Percentiles rank a stretch among this genome's conserved stretches.
phyloP scores from a whole-genome alignment of 495 filamentous ascomycete genomes.

The Chaetomium fimeti region DNA sequence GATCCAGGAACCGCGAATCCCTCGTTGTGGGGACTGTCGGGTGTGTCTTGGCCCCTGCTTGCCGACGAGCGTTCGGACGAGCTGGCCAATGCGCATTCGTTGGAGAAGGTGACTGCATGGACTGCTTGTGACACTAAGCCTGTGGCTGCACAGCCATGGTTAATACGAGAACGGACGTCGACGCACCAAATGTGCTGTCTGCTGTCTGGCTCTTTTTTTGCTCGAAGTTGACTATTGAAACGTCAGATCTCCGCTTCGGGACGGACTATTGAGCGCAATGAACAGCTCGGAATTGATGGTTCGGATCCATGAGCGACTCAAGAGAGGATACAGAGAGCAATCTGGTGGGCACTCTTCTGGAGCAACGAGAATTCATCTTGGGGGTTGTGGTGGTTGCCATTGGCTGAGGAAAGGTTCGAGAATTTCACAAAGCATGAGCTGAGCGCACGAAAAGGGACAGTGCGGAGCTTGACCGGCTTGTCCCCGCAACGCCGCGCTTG shows the following conservation, averaged over 20 bases:
- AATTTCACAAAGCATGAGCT: conserved; percentile 5
- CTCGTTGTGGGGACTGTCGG: background rate
- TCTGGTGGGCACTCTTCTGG: too few species aligned
- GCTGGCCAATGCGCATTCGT: conserved; percentile 13
- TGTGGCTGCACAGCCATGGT: background rate
- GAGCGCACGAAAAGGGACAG: background rate
- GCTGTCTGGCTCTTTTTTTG: background rate
- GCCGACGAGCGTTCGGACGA: background rate
- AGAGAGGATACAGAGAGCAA: too few species aligned
- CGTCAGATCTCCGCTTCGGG: background rate
- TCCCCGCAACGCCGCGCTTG: conserved; percentile 3
- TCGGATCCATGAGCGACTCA: too few species aligned
- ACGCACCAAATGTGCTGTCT: too few species aligned
- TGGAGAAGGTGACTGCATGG: background rate
- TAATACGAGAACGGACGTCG: conserved; percentile 14
- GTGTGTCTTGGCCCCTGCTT: background rate
- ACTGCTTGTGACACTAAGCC: conserved; percentile 5
- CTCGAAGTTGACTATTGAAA: background rate
- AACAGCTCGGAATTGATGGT: background rate
- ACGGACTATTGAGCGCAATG: background rate
- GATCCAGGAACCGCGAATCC: conserved; percentile 3
- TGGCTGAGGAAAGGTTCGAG: background rate
- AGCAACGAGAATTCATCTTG: background rate
- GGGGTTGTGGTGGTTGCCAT: background rate
- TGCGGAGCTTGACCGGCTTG: background rate